Percentiles rank a stretch among this genome's conserved stretches.
Conservation (phyloP, 108 stramenopile species). For the Cylindrotheca fusiformis region DNA sequence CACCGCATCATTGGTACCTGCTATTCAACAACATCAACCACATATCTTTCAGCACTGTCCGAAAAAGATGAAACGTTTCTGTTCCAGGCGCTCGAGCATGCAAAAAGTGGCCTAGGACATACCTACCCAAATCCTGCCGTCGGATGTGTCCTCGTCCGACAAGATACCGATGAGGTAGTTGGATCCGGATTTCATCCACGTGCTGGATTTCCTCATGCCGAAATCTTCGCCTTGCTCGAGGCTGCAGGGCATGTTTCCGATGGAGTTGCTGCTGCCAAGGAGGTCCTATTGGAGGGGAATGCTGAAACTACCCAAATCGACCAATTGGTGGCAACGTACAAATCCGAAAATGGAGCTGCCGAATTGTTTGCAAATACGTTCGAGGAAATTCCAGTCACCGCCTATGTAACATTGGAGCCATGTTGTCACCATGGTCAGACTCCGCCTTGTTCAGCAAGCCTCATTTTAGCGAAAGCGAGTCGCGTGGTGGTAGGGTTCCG, state of each 20-base stretch:
- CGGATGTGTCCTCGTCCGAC: constrained; percentile 79
- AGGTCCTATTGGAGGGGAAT: constrained; percentile 37
- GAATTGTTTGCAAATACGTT: constrained; percentile 48
- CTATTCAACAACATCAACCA: constrained; percentile 4
- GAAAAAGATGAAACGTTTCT: constrained; percentile 31
- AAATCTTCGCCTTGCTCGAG: constrained; percentile 84
- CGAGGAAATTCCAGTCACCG: constrained; percentile 50
- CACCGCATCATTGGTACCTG: no score
- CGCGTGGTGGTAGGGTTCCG: constrained; percentile 84
- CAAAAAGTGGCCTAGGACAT: constrained; percentile 56
- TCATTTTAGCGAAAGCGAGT: constrained; percentile 57
- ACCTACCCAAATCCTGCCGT: constrained; percentile 91
- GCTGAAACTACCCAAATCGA: constrained; percentile 11
- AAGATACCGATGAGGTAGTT: constrained; percentile 44
- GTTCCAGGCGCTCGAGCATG: constrained; percentile 44
- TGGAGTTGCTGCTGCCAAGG: constrained; percentile 58
- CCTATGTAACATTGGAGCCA: constrained; percentile 91
- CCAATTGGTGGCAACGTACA: constrained; percentile 43
- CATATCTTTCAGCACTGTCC: not conserved
- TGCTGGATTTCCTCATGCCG: constrained; percentile 88
- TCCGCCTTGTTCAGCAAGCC: constrained; percentile 79
- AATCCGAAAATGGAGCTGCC: constrained; percentile 38
- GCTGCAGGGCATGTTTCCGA: constrained; percentile 61
- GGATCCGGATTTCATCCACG: constrained; percentile 85
- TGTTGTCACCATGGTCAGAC: constrained; percentile 87